Base-by-base conservation (phyloP, 208 protist genomes). In the Angomonas deanei region DNA sequence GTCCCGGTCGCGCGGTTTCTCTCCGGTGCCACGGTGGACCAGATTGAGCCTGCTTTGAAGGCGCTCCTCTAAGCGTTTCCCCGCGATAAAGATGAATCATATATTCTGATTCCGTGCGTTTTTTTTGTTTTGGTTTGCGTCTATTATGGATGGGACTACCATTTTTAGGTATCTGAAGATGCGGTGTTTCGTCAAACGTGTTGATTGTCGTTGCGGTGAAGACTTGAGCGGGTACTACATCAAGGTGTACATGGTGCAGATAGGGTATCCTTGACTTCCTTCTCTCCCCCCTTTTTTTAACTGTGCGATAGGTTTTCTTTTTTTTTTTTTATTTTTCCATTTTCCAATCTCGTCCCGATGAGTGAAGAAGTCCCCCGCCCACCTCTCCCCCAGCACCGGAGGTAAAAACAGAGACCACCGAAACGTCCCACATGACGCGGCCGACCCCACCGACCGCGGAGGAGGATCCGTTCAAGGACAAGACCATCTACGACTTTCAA, bases 401-500 rank as follows among this genome's bases (percentile, higher is more conserved):
- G 15, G 50, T 32, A 30, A 56, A 56, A 24, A 11, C 11, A 33
- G 50, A 56, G 23, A n/a, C 50, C 6, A 3, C 48, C 11, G 47
- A 15, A 28, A 48, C 62, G 13, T 8, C 24, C 17, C 62, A 64
- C 26, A 64, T 67, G 48, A 69, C 61, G 6, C 52, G 69, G 26
- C 58, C 62, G 11, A 54, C 28, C 52, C 34, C 61, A n/a, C 50
- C 63, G 3, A 42, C 54, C 1, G 36, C 36, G 30, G 50, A 68
- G 13, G 15, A 64, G 0, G 67, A 76, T 47, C 34, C 47, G 2
- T 54, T 59, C 28, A 32, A 50, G 15, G 64, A 28, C 23, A 73
- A 79, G 28, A 73, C 66, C 4, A 87, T 92, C 34, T 88, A 85
- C 61, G 75, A 86, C 60, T 92, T 87, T 64, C 57, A 87, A 55